Evolutionary conservation across 768 basidiomycete species (phyloP), one percentile per base, ranked within the genome.

Genomic region (Suillus plorans): DNA sequence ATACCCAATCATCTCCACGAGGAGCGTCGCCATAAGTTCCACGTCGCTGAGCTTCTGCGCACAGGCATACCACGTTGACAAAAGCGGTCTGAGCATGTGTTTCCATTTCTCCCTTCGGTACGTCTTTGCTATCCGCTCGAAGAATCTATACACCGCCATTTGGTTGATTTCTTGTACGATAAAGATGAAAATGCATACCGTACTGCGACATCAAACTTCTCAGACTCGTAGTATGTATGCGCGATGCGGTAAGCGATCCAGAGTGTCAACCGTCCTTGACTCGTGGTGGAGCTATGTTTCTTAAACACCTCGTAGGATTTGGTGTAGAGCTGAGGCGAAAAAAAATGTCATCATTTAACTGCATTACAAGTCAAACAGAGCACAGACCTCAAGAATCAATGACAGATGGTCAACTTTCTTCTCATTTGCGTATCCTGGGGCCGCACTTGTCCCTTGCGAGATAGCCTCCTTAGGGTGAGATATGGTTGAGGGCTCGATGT

Each of bases 291-390:
- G 50, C 79, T 81, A 70, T 92, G 85, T 69, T 87, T 89, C 79
- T 97, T 98, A 81, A 97, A 94, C 13, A 95, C 74, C 69, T 97
- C 94, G 76, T 99, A 99, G 2, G 97, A 84, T 72, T 96, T 95
- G 8, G 94, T 97, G 73, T 95, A 96, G 2, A 99, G 83, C 94
- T 96, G 62, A 53, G 41, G n/a, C 20, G 4, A 49, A 37, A 66
- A 64, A 52, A 56, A 52, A 65, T n/a, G 58, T 22, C 25, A 62
- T 28, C 58, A 52, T 71, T 34, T 65, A 22, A 37, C 10, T 61
- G 16, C 3, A 31, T 28, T 1, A 22, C 12, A 41, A 31, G 60
- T 28, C 13, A 60, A 16, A 31, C 44, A 45, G 22, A 39, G 7
- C 12, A 68, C 78, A 56, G 63, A 91, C 95, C 84, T 99, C 97